Evolutionary conservation across 768 basidiomycete genomes (phyloP).

Genomic region (Amanita phalloides): DNA sequence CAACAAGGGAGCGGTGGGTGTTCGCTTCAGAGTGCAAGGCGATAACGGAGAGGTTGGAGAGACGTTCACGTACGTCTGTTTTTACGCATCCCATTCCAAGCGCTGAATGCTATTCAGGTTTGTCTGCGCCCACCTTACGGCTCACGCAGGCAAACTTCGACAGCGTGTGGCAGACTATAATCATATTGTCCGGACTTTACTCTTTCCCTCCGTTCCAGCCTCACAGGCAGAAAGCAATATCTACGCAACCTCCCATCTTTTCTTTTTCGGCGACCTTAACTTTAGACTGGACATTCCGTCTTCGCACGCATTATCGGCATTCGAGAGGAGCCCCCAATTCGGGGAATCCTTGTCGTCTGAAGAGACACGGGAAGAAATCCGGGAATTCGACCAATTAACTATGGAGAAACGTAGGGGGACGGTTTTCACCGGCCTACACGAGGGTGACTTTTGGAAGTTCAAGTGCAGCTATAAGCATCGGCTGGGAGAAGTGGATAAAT

Average conservation of each 20-base stretch:
- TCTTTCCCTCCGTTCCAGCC: constrained; percentile 52
- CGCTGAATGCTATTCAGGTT: constrained; percentile 41
- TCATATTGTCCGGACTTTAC: constrained; percentile 69
- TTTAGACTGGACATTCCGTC: constrained; percentile 68
- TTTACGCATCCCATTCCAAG: not conserved
- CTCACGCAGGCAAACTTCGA: constrained; percentile 58
- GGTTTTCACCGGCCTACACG: constrained; percentile 63
- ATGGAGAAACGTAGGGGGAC: constrained; percentile 52
- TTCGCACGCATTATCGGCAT: constrained; percentile 33
- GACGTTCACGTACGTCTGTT: constrained; percentile 64
- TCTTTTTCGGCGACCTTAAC: constrained; percentile 91
- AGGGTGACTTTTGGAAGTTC: constrained; percentile 85
- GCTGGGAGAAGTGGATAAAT: constrained; percentile 74
- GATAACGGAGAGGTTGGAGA: constrained; percentile 53
- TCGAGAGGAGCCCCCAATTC: constrained; percentile 22
- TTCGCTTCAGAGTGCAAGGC: constrained; percentile 65
- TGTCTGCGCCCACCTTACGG: constrained; percentile 85
- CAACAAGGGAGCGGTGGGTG: constrained; percentile 91
- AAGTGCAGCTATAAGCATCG: constrained; percentile 88
- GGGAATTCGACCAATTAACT: constrained; percentile 65
- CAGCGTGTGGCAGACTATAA: constrained; percentile 68
- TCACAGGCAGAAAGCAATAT: constrained; percentile 43
- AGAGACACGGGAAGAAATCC: constrained; percentile 44
- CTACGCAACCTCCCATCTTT: constrained; percentile 81
- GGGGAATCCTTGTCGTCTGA: constrained; percentile 35